Evolutionary conservation across 2,329 filamentous ascomycete genomes (phyloP).

Genomic region (Cladosporium sp.): DNA sequence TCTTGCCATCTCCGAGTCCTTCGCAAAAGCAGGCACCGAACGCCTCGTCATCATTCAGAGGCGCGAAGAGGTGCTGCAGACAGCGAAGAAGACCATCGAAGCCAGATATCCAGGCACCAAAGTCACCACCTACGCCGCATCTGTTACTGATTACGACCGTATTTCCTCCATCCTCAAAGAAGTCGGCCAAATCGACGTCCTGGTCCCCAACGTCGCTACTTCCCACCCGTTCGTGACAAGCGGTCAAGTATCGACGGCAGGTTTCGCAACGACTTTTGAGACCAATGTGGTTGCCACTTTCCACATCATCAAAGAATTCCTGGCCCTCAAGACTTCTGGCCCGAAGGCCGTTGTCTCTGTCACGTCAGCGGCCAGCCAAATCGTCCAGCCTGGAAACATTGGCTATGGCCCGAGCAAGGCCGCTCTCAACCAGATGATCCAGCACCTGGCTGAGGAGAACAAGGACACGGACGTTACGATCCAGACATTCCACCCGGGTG

Average conservation of each 20-base stretch:
- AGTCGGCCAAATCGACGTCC: slow-evolving; percentile 35
- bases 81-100: slow-evolving; percentile 35
- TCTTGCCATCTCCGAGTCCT: slow-evolving; percentile 20
- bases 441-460: slow-evolving; percentile 3
- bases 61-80: slow-evolving; percentile 28
- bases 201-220: slow-evolving; percentile 36
- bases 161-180: slow-evolving; percentile 30
- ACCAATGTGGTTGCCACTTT: slow-evolving; percentile 35
- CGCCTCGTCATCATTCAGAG: slow-evolving; percentile 22
- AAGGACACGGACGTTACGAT: not conserved
- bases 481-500: slow-evolving; percentile 6
- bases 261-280: slow-evolving; percentile 31
- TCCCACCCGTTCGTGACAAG: slow-evolving; percentile 29
- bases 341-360: slow-evolving; percentile 32
- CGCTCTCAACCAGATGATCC: slow-evolving; percentile 5
- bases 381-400: slow-evolving; percentile 15
- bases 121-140: slow-evolving; percentile 31
- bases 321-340: slow-evolving; percentile 30
- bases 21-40: slow-evolving; percentile 20
- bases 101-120: slow-evolving; percentile 29
- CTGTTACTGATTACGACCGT: slow-evolving; percentile 20
- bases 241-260: slow-evolving; percentile 27
- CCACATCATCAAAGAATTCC: slow-evolving; percentile 33
- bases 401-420: slow-evolving; percentile 10
- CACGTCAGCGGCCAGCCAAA: slow-evolving; percentile 32